Conservation (phyloP, 495 filamentous ascomycete genomes). For the Penicillium desertorum region DNA sequence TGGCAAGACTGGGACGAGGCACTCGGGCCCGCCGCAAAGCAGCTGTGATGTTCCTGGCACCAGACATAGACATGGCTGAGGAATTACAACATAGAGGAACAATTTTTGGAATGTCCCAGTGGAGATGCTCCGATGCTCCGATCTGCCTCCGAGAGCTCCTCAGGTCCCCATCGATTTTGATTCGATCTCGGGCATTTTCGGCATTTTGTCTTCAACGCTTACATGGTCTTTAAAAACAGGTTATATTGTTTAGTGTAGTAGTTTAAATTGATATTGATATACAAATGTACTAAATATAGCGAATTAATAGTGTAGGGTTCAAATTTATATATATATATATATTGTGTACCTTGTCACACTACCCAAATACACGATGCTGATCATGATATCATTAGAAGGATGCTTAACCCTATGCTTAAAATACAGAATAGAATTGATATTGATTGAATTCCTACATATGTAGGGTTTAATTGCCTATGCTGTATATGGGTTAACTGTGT, state of each 20-base stretch:
- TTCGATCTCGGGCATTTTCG: slow-evolving; percentile 17
- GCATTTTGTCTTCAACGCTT: not conserved
- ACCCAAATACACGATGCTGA: too few relatives aligned
- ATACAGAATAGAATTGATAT: too few relatives aligned
- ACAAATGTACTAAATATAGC: not conserved
- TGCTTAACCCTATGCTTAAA: too few relatives aligned
- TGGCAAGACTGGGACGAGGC: slow-evolving; percentile 32
- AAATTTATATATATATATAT: too few relatives aligned
- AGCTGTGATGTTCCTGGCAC: slow-evolving; percentile 38
- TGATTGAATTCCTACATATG: too few relatives aligned
- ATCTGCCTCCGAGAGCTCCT: slow-evolving; percentile 16
- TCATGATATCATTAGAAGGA: too few relatives aligned
- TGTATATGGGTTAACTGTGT: too few relatives aligned
- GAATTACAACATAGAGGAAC: slow-evolving; percentile 6
- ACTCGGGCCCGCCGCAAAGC: slow-evolving; percentile 44
- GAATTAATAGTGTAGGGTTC: too few relatives aligned
- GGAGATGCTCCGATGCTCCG: slow-evolving; percentile 27
- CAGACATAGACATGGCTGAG: slow-evolving; percentile 45
- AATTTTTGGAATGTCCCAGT: slow-evolving; percentile 21
- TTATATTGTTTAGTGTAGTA: not conserved
- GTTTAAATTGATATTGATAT: not conserved
- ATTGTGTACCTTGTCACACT: too few relatives aligned
- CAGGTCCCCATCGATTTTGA: slow-evolving; percentile 11
- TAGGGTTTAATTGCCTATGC: too few relatives aligned
- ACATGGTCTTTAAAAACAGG: not conserved